Percentiles rank a stretch among this genome's conserved stretches.
These are phyloP conservation scores for Sporisorium graminicola DNA, from an alignment of 1,284 basidiomycete species.

Conservation along the genomic window DNA sequence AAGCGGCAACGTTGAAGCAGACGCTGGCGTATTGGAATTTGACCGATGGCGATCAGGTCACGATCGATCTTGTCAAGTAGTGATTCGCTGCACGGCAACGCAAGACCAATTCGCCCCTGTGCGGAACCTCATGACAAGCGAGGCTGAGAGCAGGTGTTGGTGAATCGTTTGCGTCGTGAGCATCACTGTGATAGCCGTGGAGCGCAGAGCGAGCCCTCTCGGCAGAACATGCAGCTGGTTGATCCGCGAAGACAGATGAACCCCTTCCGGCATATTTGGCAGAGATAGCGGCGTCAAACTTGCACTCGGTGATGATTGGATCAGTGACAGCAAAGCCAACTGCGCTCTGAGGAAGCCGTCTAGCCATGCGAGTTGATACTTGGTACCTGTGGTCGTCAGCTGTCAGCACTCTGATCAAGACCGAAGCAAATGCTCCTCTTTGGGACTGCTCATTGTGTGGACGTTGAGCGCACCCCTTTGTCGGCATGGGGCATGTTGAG, in stretches of 20 bases:
- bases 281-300: neutral
- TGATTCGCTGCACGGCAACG: neutral
- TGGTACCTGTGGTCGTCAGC: neutral
- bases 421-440: neutral
- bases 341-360: neutral
- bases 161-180: neutral
- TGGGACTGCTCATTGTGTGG: neutral
- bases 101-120: neutral
- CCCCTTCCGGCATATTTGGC: too few species aligned
- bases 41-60: constrained; percentile 56
- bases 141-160: neutral
- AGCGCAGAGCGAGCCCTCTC: neutral
- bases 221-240: neutral
- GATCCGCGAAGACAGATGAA: too few species aligned
- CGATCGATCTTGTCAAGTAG: constrained; percentile 52
- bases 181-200: neutral
- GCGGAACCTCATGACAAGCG: neutral
- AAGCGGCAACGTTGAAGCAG: constrained; percentile 63
- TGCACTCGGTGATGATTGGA: neutral
- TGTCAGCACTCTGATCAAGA: neutral
- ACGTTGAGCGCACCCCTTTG: too few species aligned
- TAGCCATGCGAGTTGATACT: neutral
- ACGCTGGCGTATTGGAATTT: constrained; percentile 66
- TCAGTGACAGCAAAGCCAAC: neutral
- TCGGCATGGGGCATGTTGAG: neutral